Evolutionary conservation across 2,329 filamentous ascomycete species (phyloP).

Genomic region (Trichoderma brevicompactum): DNA sequence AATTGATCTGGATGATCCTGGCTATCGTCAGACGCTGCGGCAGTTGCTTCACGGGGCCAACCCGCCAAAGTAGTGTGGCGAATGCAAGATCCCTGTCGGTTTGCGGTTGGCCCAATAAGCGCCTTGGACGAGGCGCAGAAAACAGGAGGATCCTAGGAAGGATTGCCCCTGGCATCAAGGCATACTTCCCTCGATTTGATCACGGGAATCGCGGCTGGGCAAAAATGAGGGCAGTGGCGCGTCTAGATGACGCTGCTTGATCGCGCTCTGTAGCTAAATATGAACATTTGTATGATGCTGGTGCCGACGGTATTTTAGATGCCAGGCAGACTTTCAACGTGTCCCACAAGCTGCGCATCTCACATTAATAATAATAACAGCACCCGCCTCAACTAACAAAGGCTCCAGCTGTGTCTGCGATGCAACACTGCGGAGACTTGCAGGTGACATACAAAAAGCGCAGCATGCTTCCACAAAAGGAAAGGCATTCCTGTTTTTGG

Average conservation of each 20-base stretch:
- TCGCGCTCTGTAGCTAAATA: slow-evolving; percentile 19
- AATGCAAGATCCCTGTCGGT: slow-evolving; percentile 22
- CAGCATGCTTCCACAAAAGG: background rate
- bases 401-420: background rate
- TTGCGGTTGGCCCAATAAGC: slow-evolving; percentile 27
- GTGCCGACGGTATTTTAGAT: background rate
- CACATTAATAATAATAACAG: slow-evolving; percentile 19
- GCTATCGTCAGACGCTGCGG: slow-evolving; percentile 4
- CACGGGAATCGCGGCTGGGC: slow-evolving; percentile 23
- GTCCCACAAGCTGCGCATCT: slow-evolving; percentile 10
- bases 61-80: slow-evolving; percentile 16
- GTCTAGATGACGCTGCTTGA: slow-evolving; percentile 23
- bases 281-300: slow-evolving; percentile 2
- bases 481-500: background rate
- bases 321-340: slow-evolving; percentile 18
- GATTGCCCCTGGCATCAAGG: slow-evolving; percentile 28
- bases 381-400: background rate
- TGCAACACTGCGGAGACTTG: background rate
- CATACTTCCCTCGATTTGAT: slow-evolving; percentile 19
- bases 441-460: slow-evolving; percentile 5
- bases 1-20: background rate
- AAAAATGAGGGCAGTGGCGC: slow-evolving; percentile 4
- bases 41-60: slow-evolving; percentile 12
- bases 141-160: slow-evolving; percentile 26
- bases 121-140: slow-evolving; percentile 25